phyloP scores from a whole-genome alignment of 306 rosid genomes.

The Trifolium pratense region DNA sequence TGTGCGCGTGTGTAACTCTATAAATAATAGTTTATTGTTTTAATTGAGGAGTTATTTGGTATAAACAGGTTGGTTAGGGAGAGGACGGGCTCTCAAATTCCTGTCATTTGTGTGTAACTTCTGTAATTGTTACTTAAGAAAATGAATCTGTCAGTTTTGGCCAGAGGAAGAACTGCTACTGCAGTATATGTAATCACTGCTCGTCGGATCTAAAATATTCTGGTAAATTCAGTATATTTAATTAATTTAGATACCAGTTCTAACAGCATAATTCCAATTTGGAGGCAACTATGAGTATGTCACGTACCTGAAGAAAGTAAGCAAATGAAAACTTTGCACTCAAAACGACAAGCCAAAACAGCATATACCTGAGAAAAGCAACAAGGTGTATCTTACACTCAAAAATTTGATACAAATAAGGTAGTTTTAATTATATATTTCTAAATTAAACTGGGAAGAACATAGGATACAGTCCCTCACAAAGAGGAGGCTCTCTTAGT shows the following conservation, averaged over 20 bases:
- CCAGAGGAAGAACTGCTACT: neutral
- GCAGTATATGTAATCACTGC: neutral
- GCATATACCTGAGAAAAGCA: conserved; percentile 68
- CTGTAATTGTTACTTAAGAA: neutral
- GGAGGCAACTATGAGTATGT: neutral
- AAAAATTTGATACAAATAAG: neutral
- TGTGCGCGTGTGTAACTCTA: neutral
- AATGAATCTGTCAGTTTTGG: neutral
- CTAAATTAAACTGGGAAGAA: conserved; percentile 23
- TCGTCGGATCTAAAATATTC: neutral
- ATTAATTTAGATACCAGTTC: neutral
- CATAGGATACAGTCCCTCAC: neutral
- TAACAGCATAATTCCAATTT: conserved; percentile 1
- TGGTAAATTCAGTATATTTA: neutral
- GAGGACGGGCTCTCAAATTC: neutral
- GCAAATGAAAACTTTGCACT: conserved; percentile 85
- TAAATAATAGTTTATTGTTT: no score
- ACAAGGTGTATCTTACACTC: neutral
- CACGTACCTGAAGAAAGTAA: conserved; percentile 87
- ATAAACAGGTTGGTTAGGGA: neutral
- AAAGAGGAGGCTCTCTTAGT: neutral
- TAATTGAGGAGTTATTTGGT: neutral
- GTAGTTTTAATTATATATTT: neutral
- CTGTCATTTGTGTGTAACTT: neutral
- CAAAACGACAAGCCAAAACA: conserved; percentile 84